Conservation (phyloP, 495 filamentous ascomycete genomes). For the Penicillium samsonianum region DNA sequence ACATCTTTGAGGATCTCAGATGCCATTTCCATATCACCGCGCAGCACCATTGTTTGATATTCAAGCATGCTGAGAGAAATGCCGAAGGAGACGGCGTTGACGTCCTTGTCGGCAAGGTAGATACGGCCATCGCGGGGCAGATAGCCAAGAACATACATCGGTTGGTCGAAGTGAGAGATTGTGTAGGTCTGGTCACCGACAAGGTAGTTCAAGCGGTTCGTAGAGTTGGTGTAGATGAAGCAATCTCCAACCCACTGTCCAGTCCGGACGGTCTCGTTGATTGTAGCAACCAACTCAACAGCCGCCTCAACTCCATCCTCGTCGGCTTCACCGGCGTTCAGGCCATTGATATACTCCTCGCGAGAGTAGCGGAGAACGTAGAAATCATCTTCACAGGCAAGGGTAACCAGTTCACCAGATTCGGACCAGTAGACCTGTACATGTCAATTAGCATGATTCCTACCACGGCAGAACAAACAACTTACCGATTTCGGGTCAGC, state of each 20-base stretch:
- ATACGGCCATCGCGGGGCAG: slow-evolving; percentile 89
- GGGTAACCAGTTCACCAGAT: slow-evolving; percentile 85
- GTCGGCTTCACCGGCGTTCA: slow-evolving; percentile 78
- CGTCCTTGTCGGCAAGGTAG: slow-evolving; percentile 94
- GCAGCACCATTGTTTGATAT: slow-evolving; percentile 94
- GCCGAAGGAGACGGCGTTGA: slow-evolving; percentile 84
- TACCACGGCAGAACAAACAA: background rate
- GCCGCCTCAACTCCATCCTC: slow-evolving; percentile 98
- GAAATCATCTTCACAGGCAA: slow-evolving; percentile 94
- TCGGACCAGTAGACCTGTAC: slow-evolving; percentile 95
- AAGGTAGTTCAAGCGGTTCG: slow-evolving; percentile 96
- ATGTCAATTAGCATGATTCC: slow-evolving; percentile 14
- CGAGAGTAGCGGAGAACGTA: slow-evolving; percentile 90
- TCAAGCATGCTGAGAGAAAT: slow-evolving; percentile 93
- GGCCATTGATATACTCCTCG: slow-evolving; percentile 79
- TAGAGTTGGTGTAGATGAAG: slow-evolving; percentile 97
- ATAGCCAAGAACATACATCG: slow-evolving; percentile 94
- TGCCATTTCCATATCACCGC: slow-evolving; percentile 91
- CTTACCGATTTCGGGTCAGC: slow-evolving; percentile 81
- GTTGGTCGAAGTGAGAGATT: slow-evolving; percentile 94
- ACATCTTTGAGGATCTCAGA: slow-evolving; percentile 80
- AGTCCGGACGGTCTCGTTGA: slow-evolving; percentile 91
- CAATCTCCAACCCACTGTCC: slow-evolving; percentile 98
- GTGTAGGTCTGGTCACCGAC: slow-evolving; percentile 98
- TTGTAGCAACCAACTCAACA: slow-evolving; percentile 92